Conservation (phyloP, 139 green algal species). For the Raphidocelis subcapitata region DNA sequence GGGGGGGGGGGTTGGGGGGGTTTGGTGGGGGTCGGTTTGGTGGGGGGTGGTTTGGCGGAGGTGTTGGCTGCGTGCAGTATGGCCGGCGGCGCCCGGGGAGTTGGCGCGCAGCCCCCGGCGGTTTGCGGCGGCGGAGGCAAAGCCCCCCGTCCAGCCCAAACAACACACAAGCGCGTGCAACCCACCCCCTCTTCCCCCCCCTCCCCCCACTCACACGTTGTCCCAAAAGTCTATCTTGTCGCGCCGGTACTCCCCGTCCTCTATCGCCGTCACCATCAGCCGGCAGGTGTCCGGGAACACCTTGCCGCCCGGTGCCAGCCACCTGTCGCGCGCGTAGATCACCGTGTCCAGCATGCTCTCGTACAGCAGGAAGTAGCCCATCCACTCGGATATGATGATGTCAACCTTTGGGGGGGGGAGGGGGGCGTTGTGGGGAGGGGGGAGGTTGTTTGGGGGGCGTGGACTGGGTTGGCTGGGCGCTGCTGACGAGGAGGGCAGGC, state of each 20-base stretch:
- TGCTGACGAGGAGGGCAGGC: too few species aligned
- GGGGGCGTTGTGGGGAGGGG: neutral
- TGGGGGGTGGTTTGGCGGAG: too few species aligned
- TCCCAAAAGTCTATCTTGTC: constrained; percentile 95
- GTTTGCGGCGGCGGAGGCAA: too few species aligned
- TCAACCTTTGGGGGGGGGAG: constrained; percentile 52
- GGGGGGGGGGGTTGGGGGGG: too few species aligned
- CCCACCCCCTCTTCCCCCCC: too few species aligned
- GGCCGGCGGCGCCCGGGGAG: too few species aligned
- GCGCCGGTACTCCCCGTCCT: constrained; percentile 89
- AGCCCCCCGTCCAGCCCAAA: too few species aligned
- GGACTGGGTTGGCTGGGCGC: neutral
- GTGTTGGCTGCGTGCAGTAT: too few species aligned
- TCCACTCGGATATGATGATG: constrained; percentile 93
- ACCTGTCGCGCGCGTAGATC: constrained; percentile 87
- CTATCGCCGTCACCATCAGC: constrained; percentile 74
- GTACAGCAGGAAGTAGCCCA: constrained; percentile 90
- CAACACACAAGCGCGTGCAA: too few species aligned
- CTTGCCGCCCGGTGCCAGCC: constrained; percentile 71
- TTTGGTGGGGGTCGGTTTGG: neutral
- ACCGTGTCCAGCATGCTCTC: constrained; percentile 92
- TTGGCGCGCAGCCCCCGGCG: too few species aligned
- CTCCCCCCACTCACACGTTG: constrained; percentile 57
- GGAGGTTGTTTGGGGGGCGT: neutral
- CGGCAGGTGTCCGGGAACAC: constrained; percentile 80